Conservation (phyloP, 768 basidiomycete genomes). For the Udeniomyces megalosporus region DNA sequence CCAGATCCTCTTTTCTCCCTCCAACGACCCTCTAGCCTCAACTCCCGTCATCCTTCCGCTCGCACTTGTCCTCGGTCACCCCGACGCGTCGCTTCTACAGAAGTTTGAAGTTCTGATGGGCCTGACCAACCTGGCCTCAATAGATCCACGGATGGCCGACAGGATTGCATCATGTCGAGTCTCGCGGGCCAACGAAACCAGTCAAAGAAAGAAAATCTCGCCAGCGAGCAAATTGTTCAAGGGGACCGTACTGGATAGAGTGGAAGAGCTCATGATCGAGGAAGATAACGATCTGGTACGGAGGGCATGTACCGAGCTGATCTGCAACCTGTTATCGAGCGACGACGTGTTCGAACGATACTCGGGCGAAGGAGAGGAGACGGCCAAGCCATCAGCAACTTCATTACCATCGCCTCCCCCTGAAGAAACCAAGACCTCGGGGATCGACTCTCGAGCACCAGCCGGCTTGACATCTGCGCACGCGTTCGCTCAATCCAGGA, state of each 20-base stretch:
- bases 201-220: conserved; percentile 23
- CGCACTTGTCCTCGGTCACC: conserved; percentile 51
- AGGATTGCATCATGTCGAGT: conserved; percentile 42
- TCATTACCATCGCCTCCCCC: background rate
- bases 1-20: conserved; percentile 74
- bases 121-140: conserved; percentile 80
- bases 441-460: too few relatives aligned
- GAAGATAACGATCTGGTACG: conserved; percentile 71
- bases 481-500: conserved; percentile 28
- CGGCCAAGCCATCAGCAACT: too few relatives aligned
- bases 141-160: conserved; percentile 46
- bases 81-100: conserved; percentile 56
- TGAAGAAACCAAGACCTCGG: background rate
- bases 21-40: conserved; percentile 44
- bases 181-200: conserved; percentile 22
- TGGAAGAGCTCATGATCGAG: conserved; percentile 23
- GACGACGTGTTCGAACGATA: conserved; percentile 62
- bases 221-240: background rate
- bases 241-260: conserved; percentile 34
- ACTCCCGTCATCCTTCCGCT: conserved; percentile 72
- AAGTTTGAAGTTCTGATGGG: conserved; percentile 91
- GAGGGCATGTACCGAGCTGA: conserved; percentile 72
- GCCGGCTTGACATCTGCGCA: conserved; percentile 20
- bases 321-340: conserved; percentile 76
- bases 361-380: conserved; percentile 25